phyloP scores from a whole-genome alignment of 768 basidiomycete genomes.

The Xerocomellus amylosporus region DNA sequence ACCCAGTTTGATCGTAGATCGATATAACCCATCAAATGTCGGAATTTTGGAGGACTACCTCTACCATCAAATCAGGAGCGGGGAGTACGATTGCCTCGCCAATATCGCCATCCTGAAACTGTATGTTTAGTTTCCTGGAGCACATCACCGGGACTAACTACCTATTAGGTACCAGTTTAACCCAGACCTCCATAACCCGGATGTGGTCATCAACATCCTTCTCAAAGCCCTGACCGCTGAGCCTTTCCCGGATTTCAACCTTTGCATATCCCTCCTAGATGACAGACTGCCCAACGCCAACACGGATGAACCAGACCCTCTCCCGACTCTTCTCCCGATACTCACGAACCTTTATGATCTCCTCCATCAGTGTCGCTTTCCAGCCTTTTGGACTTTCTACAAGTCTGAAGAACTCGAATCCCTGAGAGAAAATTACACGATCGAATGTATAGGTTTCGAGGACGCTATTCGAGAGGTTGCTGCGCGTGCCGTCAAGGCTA shows the following conservation, averaged over 20 bases:
- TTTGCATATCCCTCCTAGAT: conserved; percentile 89
- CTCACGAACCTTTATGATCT: conserved; percentile 66
- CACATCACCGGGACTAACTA: neutral
- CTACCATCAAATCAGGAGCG: conserved; percentile 86
- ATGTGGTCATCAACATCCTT: conserved; percentile 92
- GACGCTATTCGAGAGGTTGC: conserved; percentile 77
- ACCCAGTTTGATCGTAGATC: conserved; percentile 53
- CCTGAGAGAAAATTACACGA: conserved; percentile 83
- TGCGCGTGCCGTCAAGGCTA: conserved; percentile 70
- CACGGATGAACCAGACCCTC: conserved; percentile 79
- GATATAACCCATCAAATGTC: conserved; percentile 95
- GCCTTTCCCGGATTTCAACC: conserved; percentile 90
- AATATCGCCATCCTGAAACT: conserved; percentile 94
- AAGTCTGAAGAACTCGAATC: conserved; percentile 64
- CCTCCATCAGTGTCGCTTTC: conserved; percentile 82
- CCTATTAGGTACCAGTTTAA: conserved; percentile 88
- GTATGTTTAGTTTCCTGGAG: conserved; percentile 39
- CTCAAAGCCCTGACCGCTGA: conserved; percentile 84
- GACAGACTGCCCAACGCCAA: conserved; percentile 56
- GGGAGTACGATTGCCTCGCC: conserved; percentile 92
- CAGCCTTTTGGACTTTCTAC: conserved; percentile 79
- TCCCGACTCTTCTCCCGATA: conserved; percentile 65
- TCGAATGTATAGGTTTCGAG: conserved; percentile 81
- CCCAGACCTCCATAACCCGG: conserved; percentile 86
- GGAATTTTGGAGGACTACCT: conserved; percentile 95